These are phyloP conservation scores for Diplodia intermedia DNA, from an alignment of 2,329 filamentous ascomycete species.

Conservation along the genomic window DNA sequence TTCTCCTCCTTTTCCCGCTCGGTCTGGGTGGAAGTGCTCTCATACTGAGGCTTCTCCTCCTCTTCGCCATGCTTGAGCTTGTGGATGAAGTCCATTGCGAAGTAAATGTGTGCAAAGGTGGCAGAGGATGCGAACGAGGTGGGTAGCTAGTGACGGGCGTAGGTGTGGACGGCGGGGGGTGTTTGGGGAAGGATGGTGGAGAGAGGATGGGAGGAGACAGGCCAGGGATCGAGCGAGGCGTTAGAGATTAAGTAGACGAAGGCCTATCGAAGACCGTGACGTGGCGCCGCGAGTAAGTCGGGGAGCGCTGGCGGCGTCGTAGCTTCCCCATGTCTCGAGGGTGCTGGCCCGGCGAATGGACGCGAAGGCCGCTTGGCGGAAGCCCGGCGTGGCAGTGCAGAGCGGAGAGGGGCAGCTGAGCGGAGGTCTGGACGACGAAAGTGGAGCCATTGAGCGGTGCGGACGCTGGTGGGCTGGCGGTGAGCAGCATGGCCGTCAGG, in stretches of 20 bases:
- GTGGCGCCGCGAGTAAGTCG: conserved; percentile 22
- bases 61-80: conserved; percentile 28
- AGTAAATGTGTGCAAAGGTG: not conserved
- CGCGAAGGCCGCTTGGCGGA: conserved; percentile 16
- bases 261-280: conserved; percentile 18
- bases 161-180: not conserved
- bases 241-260: conserved; percentile 21
- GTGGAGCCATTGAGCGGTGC: conserved; percentile 13
- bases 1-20: conserved; percentile 22
- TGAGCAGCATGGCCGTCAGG: conserved; percentile 10
- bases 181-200: not conserved
- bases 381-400: conserved; percentile 28
- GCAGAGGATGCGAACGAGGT: not conserved
- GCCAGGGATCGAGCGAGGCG: not conserved
- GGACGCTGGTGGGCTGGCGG: conserved; percentile 20
- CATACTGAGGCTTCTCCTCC: conserved; percentile 27
- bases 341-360: conserved; percentile 13
- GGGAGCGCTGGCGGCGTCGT: not conserved
- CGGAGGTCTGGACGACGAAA: conserved; percentile 16
- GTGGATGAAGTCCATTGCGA: conserved; percentile 31
- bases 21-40: conserved; percentile 15
- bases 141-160: not conserved
- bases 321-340: conserved; percentile 5
- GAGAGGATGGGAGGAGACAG: not conserved
- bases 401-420: conserved; percentile 17